A percentile compares a stretch with the other conserved stretches of the same genome.
Conservation (phyloP, 2,329 filamentous ascomycete species). For the Pezizomycotina sp. region DNA sequence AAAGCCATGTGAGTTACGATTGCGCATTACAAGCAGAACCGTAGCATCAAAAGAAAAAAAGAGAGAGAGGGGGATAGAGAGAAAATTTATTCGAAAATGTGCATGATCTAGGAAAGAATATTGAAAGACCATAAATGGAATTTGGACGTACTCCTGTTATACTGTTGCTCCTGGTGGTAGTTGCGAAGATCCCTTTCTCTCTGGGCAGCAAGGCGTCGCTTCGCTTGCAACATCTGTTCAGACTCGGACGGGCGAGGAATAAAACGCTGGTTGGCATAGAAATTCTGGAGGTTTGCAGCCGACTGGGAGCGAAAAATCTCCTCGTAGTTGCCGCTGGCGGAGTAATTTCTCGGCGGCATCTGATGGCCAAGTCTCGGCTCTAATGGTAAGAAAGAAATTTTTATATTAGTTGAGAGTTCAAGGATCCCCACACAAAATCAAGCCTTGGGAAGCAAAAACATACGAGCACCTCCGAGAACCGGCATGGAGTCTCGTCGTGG, state of each 20-base stretch:
- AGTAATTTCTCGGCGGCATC: slow-evolving; percentile 24
- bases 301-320: slow-evolving; percentile 55
- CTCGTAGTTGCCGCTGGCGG: slow-evolving; percentile 21
- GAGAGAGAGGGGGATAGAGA: slow-evolving; percentile 32
- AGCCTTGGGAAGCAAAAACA: no score
- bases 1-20: no score
- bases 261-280: slow-evolving; percentile 86
- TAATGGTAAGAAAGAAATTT: slow-evolving; percentile 15
- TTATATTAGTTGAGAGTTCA: slow-evolving; percentile 24
- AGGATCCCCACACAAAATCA: slow-evolving; percentile 23
- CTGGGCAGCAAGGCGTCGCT: slow-evolving; percentile 97
- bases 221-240: slow-evolving; percentile 97
- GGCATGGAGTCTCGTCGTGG: slow-evolving; percentile 69
- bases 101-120: not conserved
- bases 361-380: slow-evolving; percentile 17
- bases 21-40: slow-evolving; percentile 22
- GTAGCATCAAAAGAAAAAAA: slow-evolving; percentile 29
- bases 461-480: slow-evolving; percentile 42
- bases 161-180: slow-evolving; percentile 99
- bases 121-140: not conserved
- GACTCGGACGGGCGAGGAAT: slow-evolving; percentile 77
- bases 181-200: slow-evolving; percentile 97
- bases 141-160: slow-evolving; percentile 86
- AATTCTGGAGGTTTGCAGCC: slow-evolving; percentile 71
- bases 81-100: slow-evolving; percentile 23